Evolutionary conservation across 352 stramenopile genomes (phyloP), one percentile per base, ranked within the genome.

Genomic region (Phytopythium chamaehyphon): DNA sequence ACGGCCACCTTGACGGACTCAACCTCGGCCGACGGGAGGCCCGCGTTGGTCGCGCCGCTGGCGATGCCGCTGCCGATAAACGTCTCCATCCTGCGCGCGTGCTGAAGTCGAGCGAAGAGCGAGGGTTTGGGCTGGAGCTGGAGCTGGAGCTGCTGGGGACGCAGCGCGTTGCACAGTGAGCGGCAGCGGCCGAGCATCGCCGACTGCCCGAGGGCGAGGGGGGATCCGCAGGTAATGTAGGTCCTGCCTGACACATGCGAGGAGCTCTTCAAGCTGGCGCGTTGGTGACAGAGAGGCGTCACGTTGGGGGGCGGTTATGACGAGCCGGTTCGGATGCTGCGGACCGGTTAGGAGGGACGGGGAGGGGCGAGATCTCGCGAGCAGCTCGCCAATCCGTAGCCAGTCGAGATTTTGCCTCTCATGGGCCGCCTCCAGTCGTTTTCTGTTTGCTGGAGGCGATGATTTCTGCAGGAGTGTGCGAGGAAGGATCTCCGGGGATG

Each of bases 1-100:
- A 97, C 87, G 6, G 82, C 73, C 44, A 95, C 76, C 55, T 94
- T 94, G 50, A 91, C 78, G 35, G 76, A 71, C 66, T 90, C 78
- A 35, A 87, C 74, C 28, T 88, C 76, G 11, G 76, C 81, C 4
- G 74, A 88, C 1, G 83, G 77, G 33, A 90, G 69, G 12, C 83
- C 78, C 6, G 80, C 76, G 68, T 88, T 75, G n/a, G 66, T 83
- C 22, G 72, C 63, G 22, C 69, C 69, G 28, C 65, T 47, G n/a
- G 57, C 65, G 51, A 66, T 62, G 28, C 57, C 58, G 5, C 48
- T 58, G 40, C 64, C 36, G 36, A 80, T 59, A 53, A 67, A 63
- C 16, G 61, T 56, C 42, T 86, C 71, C 75, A 80, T 83, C 9
- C 15, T 22, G 21, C 28, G 28, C 5, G 28, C 28, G 28, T 33